These are phyloP conservation scores for Eucalyptus viminalis DNA, from an alignment of 345 rosid genomes.

Conservation along the genomic window DNA sequence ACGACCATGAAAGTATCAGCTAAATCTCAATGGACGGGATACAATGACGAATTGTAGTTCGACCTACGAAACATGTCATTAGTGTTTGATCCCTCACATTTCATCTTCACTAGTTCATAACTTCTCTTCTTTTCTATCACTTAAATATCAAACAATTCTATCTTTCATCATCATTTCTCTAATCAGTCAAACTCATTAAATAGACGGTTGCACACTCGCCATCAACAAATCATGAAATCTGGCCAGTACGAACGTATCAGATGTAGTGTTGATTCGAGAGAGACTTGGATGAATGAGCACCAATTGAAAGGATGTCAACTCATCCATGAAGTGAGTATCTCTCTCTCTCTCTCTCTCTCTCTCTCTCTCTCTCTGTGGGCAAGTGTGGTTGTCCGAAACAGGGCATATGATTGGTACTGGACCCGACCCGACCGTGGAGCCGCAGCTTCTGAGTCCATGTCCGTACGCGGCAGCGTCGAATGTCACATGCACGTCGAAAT, in stretches of 20 bases:
- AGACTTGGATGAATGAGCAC: slow-evolving; percentile 7
- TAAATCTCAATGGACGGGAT: neutral
- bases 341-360: neutral
- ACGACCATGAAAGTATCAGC: neutral
- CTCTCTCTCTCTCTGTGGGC: neutral
- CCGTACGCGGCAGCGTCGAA: slow-evolving; percentile 25
- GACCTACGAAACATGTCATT: neutral
- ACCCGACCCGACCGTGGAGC: slow-evolving; percentile 5
- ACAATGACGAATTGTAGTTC: neutral
- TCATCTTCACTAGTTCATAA: neutral
- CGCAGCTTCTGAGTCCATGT: slow-evolving; percentile 9
- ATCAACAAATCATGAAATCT: neutral
- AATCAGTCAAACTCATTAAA: neutral
- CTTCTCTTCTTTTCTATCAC: neutral
- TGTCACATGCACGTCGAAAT: neutral
- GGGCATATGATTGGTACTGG: slow-evolving; percentile 14
- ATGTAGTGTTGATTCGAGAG: neutral
- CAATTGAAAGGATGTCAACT: neutral
- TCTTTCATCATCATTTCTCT: neutral
- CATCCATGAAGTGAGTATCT: neutral
- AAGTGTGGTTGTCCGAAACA: neutral
- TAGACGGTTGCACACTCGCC: neutral
- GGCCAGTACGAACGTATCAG: neutral
- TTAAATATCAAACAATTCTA: neutral
- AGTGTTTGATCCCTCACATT: neutral